Evolutionary conservation across 495 filamentous ascomycete genomes (phyloP), one percentile per base, ranked within the genome.

Genomic region (Cercophora samala): DNA sequence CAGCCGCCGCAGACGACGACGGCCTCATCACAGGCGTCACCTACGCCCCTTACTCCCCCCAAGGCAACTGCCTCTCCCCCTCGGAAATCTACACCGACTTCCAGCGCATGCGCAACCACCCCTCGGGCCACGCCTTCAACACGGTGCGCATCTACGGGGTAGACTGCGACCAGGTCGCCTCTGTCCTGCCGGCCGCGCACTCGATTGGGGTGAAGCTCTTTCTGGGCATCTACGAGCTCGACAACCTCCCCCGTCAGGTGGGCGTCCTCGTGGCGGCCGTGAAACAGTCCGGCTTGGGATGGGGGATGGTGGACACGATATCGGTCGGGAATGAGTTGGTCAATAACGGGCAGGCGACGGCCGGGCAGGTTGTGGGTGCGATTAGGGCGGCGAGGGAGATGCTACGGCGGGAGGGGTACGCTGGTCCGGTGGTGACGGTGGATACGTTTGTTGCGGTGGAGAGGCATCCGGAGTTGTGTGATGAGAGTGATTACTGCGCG

Each of bases 271-370:
- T 85, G 2, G 63, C 73, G 8, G 68, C 73, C 22, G 80, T 87
- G 13, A 74, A 78, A 1, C 72, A 61, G 3, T 59, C 60, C 1
- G 17, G 32, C 2, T 19, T 60, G 24, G 64, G 62, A 29, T 69
- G 64, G 90, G 78, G 79, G 13, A 69, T 77, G 22, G 82, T 96
- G 69, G 84, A 91, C 72, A 89, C 90, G 4, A 81, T 97, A 64
- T 82, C 83, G 59, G 80, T 97, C 17, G 93, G 92, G 66, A 96
- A 96, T 75, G 93, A 96, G 69, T 78, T 90, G 42, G 87, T 96
- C 70, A 90, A 92, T 72, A 81, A 79, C 56, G 85, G 86, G 19
- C 72, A 75, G n/a, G 85, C 80, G 62, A 77, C 81, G 4, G 79
- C 85, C 0, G 68, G 60, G 0, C 76, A 86, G 22, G 85, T 91